Conservation (phyloP, 2,329 filamentous ascomycete genomes). For the Hansfordia pulvinata region DNA sequence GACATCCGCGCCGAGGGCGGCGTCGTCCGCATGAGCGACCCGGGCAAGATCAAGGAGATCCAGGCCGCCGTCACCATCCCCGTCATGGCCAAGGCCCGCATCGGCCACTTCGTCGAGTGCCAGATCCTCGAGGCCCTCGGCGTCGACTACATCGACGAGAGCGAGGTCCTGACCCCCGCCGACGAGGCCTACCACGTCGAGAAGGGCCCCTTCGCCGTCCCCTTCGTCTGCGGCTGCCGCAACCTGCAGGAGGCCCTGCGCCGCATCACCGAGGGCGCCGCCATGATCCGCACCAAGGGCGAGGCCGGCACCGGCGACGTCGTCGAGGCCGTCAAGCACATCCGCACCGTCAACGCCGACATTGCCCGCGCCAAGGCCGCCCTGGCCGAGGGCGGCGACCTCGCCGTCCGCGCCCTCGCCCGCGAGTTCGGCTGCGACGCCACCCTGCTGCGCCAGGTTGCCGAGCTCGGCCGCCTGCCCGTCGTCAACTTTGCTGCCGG, state of each 20-base stretch:
- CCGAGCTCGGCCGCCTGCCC: slow-evolving; percentile 73
- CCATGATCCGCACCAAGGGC: slow-evolving; percentile 98
- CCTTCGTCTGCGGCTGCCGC: slow-evolving; percentile 93
- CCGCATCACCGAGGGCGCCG: slow-evolving; percentile 82
- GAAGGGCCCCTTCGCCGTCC: slow-evolving; percentile 69
- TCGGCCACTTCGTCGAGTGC: slow-evolving; percentile 96
- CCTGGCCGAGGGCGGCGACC: slow-evolving; percentile 38
- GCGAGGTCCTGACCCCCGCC: slow-evolving; percentile 90
- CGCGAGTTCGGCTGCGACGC: slow-evolving; percentile 71
- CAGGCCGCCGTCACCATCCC: slow-evolving; percentile 91
- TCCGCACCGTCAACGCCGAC: slow-evolving; percentile 76
- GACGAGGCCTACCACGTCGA: slow-evolving; percentile 86
- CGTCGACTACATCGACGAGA: slow-evolving; percentile 97
- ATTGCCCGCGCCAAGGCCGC: slow-evolving; percentile 71
- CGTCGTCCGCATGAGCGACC: slow-evolving; percentile 94
- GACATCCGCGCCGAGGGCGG: slow-evolving; percentile 89
- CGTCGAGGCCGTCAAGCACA: slow-evolving; percentile 91
- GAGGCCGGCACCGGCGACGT: slow-evolving; percentile 96
- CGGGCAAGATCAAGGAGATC: slow-evolving; percentile 87
- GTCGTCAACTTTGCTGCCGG: slow-evolving; percentile 97
- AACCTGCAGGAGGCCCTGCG: slow-evolving; percentile 88
- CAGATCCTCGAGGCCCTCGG: slow-evolving; percentile 93
- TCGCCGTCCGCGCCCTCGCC: slow-evolving; percentile 54
- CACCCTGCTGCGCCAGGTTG: slow-evolving; percentile 71
- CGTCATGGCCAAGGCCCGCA: slow-evolving; percentile 97